These are phyloP conservation scores for Sabuloglossum arenarium DNA, from an alignment of 495 filamentous ascomycete genomes.

Conservation along the genomic window DNA sequence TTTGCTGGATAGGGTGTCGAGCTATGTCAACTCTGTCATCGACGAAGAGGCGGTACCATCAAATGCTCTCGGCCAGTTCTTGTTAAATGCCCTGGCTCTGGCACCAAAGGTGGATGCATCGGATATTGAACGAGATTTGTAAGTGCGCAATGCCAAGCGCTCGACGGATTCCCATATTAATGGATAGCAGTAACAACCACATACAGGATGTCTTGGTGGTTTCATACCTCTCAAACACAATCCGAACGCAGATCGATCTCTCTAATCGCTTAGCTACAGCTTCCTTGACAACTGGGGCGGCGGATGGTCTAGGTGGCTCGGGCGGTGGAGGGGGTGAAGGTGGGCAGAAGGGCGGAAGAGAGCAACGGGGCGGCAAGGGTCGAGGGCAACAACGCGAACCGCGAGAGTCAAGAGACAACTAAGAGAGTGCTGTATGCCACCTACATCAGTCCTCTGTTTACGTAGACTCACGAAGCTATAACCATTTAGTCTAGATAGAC, in stretches of 20 bases:
- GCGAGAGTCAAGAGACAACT: neutral
- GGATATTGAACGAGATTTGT: conserved; percentile 89
- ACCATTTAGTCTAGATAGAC: neutral
- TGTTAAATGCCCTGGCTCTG: conserved; percentile 76
- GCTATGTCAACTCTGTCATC: conserved; percentile 72
- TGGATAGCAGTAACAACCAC: conserved; percentile 61
- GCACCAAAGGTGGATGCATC: conserved; percentile 81
- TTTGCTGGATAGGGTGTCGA: conserved; percentile 73
- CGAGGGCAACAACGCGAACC: neutral
- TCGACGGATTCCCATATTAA: neutral
- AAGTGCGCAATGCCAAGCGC: conserved; percentile 16
- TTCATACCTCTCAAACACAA: conserved; percentile 92
- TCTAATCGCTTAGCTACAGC: conserved; percentile 84
- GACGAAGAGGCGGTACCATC: conserved; percentile 45
- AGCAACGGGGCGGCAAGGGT: neutral
- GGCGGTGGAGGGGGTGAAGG: conserved; percentile 6
- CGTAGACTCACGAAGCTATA: neutral
- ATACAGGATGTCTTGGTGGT: conserved; percentile 96
- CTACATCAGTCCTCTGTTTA: neutral
- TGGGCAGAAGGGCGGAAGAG: neutral
- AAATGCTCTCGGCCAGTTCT: conserved; percentile 77
- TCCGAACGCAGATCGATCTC: conserved; percentile 96
- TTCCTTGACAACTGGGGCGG: conserved; percentile 33
- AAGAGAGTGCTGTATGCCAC: too few species aligned
- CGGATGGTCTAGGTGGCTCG: conserved; percentile 4